phyloP scores from a whole-genome alignment of 257 asterid genomes.

The Lycium barbarum region DNA sequence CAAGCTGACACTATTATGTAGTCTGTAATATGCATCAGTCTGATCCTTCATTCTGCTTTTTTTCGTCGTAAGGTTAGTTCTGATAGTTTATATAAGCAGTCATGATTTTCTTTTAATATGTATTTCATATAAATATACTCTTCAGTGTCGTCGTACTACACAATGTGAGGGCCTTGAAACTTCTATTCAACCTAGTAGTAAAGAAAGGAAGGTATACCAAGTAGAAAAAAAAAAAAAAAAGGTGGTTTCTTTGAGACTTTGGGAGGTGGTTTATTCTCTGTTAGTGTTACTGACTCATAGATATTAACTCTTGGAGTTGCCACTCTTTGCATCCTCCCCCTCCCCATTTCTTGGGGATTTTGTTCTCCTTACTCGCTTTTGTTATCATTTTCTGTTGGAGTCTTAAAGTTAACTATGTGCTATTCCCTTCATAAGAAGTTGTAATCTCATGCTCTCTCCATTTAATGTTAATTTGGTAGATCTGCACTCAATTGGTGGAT shows the following conservation, averaged over 20 bases:
- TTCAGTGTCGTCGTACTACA: neutral
- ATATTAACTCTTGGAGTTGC: neutral
- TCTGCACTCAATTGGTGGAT: conserved; percentile 90
- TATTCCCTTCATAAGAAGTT: neutral
- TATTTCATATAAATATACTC: neutral
- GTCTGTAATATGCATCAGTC: neutral
- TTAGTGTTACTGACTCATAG: neutral
- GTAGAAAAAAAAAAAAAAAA: neutral
- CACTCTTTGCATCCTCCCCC: neutral
- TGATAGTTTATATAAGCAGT: neutral
- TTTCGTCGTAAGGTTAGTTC: neutral
- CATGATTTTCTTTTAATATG: neutral
- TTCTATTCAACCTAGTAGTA: too few species aligned
- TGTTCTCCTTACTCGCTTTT: neutral
- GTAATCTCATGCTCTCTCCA: neutral
- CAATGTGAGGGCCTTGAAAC: too few species aligned
- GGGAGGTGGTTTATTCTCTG: neutral
- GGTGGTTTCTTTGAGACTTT: neutral
- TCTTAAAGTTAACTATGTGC: neutral
- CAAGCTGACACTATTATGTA: neutral
- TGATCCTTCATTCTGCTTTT: too few species aligned
- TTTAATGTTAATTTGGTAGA: conserved; percentile 45
- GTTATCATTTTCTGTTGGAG: neutral
- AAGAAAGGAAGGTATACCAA: too few species aligned
- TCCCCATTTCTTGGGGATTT: neutral